Percentiles rank a stretch among this genome's conserved stretches.
Evolutionary conservation across 129 eudicot genomes (phyloP).

Genomic region (Heracleum sosnowskyi): DNA sequence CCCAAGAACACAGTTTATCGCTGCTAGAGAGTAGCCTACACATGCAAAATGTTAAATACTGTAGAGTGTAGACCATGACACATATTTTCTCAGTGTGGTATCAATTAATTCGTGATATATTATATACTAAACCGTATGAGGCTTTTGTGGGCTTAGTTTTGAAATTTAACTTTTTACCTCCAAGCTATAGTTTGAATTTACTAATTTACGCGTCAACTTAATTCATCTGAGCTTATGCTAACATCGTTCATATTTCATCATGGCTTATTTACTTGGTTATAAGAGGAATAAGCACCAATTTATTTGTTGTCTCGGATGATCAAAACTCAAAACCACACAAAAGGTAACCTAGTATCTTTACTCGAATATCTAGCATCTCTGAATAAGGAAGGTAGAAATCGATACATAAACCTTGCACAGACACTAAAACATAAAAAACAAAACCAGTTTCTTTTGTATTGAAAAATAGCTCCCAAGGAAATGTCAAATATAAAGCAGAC

Average conservation of each 20-base stretch:
- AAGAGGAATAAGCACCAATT: not conserved
- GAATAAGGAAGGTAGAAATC: not conserved
- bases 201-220: not conserved
- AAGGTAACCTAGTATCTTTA: not conserved
- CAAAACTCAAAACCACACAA: not conserved
- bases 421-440: not conserved
- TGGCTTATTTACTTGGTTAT: not conserved
- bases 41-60: not conserved
- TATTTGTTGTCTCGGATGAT: not conserved
- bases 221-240: not conserved
- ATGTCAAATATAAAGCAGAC: not conserved
- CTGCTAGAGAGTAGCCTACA: not conserved
- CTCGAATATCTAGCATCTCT: not conserved
- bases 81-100: not conserved
- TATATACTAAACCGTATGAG: not conserved
- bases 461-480: not conserved
- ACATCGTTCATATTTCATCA: not conserved
- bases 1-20: not conserved
- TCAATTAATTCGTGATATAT: not conserved
- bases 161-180: not conserved
- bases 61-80: not conserved
- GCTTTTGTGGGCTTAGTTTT: not conserved
- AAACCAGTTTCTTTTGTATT: not conserved
- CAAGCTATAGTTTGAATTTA: not conserved
- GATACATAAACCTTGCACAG: not conserved